Evolutionary conservation across 1,284 basidiomycete species (phyloP), one percentile per base, ranked within the genome.

Genomic region (Leccinum laetum): DNA sequence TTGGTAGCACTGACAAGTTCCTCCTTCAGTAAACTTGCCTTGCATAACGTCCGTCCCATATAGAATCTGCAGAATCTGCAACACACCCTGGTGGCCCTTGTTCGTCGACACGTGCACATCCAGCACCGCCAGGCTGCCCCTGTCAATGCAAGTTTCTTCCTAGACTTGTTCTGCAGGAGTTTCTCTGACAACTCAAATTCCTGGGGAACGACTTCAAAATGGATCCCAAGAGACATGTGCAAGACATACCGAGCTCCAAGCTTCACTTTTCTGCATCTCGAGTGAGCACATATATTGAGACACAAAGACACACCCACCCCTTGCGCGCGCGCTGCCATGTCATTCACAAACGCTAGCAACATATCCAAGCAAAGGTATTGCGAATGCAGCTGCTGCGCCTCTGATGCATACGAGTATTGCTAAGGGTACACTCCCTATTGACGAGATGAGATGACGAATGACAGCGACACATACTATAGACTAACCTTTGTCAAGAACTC

Each of bases 351-450:
- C 0, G 89, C 87, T 26, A 99, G 84, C 9, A 99, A 79, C 41
- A 96, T 84, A 73, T 99, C 97, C 67, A 99, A 81, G 70, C 94
- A 97, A 21, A 98, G 82, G 68, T 95, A 89, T 76, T 99, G 97
- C 0, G 91, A 86, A 72, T 89, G 88, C 67, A 91, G 81, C 64
- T 92, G 90, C 67, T 92, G 90, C 21, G 82, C 81, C 66, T 94
- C 91, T 44, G 86, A 79, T 10, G 84, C 83, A n/a, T 86, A 86
- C 39, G 84, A 79, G 62, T 82, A 84, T 67, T 86, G 84, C 53
- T 83, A 77, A 16, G 91, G 86, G 77, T 93, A 95, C 44, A 96
- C 89, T 41, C 93, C 91, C 91, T 94, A 72, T 18, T 65, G 68
- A 64, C 5, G 49, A 49, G 18, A 63, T 72, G 44, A 67, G 64